These are phyloP conservation scores for Aquilaria agallochum DNA, from an alignment of 441 rosid species.

Conservation along the genomic window DNA sequence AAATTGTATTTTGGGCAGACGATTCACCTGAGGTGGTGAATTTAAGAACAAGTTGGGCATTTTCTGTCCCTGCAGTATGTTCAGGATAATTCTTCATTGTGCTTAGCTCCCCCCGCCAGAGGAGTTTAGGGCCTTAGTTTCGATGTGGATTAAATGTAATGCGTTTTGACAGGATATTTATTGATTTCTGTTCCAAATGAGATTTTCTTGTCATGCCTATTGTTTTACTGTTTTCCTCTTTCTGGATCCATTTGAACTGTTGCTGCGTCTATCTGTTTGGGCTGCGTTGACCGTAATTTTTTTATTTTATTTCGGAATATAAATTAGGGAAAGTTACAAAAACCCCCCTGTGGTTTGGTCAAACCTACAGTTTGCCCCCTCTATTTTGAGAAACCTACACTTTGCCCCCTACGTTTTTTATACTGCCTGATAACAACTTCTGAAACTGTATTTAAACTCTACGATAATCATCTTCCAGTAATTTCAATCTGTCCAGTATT, in stretches of 20 bases:
- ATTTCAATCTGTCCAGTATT: too few species aligned
- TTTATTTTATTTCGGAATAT: too few species aligned
- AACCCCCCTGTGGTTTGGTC: too few species aligned
- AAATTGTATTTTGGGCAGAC: constrained; percentile 33
- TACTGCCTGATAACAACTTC: too few species aligned
- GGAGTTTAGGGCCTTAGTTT: constrained; percentile 15
- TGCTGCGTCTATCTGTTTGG: background rate
- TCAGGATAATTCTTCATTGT: background rate
- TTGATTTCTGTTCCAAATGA: constrained; percentile 25
- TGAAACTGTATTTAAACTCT: too few species aligned
- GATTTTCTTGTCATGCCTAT: constrained; percentile 5
- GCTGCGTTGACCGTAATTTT: background rate
- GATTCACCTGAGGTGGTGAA: constrained; percentile 89
- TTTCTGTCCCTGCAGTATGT: constrained; percentile 23
- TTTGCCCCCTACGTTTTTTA: too few species aligned
- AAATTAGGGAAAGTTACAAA: too few species aligned
- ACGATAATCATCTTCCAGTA: too few species aligned
- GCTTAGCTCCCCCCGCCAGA: background rate
- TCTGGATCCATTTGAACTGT: background rate
- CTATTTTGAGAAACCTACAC: too few species aligned
- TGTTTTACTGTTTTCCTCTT: constrained; percentile 6
- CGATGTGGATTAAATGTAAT: constrained; percentile 16
- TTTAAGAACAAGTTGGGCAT: constrained; percentile 39
- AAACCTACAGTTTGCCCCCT: too few species aligned
- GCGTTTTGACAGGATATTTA: constrained; percentile 15